Percentiles rank a stretch among this genome's conserved stretches.
Conservation (phyloP, 2,329 filamentous ascomycete species). For the Fusarium sp. region DNA sequence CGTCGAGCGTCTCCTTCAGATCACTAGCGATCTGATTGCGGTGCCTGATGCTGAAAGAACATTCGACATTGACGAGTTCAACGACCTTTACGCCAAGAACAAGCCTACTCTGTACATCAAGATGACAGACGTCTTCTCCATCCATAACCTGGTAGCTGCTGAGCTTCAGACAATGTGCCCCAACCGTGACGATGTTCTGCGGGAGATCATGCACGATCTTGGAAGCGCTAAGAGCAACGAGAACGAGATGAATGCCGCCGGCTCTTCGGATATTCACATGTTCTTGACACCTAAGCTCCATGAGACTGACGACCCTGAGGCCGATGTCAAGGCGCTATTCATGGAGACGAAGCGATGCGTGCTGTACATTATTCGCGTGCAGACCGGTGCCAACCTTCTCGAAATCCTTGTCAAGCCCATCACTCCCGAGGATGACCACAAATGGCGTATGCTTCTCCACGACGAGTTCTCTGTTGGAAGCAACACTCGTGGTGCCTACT, state of each 20-base stretch:
- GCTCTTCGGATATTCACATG: constrained; percentile 89
- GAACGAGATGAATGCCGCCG: constrained; percentile 88
- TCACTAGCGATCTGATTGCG: constrained; percentile 81
- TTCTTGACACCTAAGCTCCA: constrained; percentile 91
- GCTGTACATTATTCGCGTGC: constrained; percentile 96
- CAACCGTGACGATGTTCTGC: constrained; percentile 84
- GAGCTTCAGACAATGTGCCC: constrained; percentile 84
- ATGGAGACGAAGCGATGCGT: constrained; percentile 99
- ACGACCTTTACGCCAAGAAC: constrained; percentile 94
- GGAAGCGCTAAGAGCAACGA: constrained; percentile 98
- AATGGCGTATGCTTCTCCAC: constrained; percentile 83
- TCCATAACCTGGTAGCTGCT: constrained; percentile 86
- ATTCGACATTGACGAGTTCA: constrained; percentile 99
- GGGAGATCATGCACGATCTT: constrained; percentile 91
- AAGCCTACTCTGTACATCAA: constrained; percentile 99
- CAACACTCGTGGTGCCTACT: constrained; percentile 85
- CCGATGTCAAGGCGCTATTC: constrained; percentile 90
- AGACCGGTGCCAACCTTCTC: constrained; percentile 90
- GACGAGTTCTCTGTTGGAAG: constrained; percentile 80
- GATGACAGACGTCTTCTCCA: constrained; percentile 95
- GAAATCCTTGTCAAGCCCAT: constrained; percentile 96
- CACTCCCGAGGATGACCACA: constrained; percentile 85
- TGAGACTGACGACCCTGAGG: constrained; percentile 91
- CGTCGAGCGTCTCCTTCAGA: constrained; percentile 80
- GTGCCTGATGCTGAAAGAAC: constrained; percentile 89